A percentile compares a stretch with the other conserved stretches of the same genome.
Evolutionary conservation across 345 rosid genomes (phyloP).

Genomic region (Odontarrhena argentea): DNA sequence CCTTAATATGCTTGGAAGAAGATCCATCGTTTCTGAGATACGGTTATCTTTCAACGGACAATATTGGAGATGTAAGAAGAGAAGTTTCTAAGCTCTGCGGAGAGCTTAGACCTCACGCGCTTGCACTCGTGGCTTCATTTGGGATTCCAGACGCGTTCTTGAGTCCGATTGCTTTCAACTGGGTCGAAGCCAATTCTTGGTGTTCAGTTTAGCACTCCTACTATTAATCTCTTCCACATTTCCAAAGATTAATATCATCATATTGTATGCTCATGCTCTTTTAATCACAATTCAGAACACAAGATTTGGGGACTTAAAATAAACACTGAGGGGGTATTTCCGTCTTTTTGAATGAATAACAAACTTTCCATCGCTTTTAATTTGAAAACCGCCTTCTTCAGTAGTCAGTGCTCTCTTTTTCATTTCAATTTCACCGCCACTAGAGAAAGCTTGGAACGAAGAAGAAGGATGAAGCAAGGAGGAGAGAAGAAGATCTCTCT

Average conservation of each 20-base stretch:
- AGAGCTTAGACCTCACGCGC: slow-evolving; percentile 79
- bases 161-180: slow-evolving; percentile 82
- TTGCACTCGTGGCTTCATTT: slow-evolving; percentile 70
- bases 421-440: background rate
- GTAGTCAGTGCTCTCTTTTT: no score
- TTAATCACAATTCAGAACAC: background rate
- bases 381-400: no score
- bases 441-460: background rate
- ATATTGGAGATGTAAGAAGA: slow-evolving; percentile 61
- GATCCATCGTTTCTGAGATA: slow-evolving; percentile 75
- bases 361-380: background rate
- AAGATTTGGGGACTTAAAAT: background rate
- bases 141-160: slow-evolving; percentile 80
- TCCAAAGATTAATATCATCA: background rate
- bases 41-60: slow-evolving; percentile 62
- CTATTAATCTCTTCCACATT: background rate
- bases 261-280: no score
- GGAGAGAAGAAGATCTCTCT: slow-evolving; percentile 39
- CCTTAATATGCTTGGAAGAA: slow-evolving; percentile 69
- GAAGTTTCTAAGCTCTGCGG: slow-evolving; percentile 71
- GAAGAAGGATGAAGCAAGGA: slow-evolving; percentile 16
- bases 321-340: background rate
- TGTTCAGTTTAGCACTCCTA: slow-evolving; percentile 49
- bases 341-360: slow-evolving; percentile 1
- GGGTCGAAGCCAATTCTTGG: slow-evolving; percentile 88